These are phyloP conservation scores for Rhizopogon rudus DNA, from an alignment of 768 basidiomycete genomes.

Conservation along the genomic window DNA sequence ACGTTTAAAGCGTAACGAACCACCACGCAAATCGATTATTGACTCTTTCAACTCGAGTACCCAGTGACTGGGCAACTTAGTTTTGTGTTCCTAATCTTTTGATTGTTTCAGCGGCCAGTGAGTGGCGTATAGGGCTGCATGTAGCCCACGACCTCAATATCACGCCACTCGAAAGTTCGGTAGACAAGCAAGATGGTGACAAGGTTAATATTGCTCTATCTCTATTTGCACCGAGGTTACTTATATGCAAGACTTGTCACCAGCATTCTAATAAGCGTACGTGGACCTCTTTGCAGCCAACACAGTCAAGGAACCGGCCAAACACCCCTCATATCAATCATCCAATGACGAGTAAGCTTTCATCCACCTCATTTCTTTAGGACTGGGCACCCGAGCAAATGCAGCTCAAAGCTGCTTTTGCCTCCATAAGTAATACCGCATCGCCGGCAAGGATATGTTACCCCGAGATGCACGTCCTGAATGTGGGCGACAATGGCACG, in stretches of 20 bases:
- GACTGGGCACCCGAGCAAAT: background rate
- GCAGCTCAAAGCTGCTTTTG: background rate
- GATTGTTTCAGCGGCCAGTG: too few species aligned
- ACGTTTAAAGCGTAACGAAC: too few species aligned
- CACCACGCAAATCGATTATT: too few species aligned
- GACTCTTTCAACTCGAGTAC: too few species aligned
- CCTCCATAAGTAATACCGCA: background rate
- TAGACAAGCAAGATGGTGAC: background rate
- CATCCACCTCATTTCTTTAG: background rate
- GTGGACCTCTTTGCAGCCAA: background rate
- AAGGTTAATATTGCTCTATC: background rate
- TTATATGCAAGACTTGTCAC: too few species aligned
- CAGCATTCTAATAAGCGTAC: background rate
- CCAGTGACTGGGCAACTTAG: too few species aligned
- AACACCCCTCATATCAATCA: background rate
- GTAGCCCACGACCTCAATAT: background rate
- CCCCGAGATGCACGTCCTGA: background rate
- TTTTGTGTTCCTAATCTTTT: background rate
- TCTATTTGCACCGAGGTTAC: background rate
- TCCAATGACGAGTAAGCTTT: background rate
- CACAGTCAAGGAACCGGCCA: background rate
- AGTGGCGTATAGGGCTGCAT: background rate
- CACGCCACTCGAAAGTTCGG: background rate
- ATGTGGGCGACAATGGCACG: background rate
- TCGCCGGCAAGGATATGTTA: background rate